Conservation (phyloP, 2,329 filamentous ascomycete genomes). For the Talaromyces sp. region DNA sequence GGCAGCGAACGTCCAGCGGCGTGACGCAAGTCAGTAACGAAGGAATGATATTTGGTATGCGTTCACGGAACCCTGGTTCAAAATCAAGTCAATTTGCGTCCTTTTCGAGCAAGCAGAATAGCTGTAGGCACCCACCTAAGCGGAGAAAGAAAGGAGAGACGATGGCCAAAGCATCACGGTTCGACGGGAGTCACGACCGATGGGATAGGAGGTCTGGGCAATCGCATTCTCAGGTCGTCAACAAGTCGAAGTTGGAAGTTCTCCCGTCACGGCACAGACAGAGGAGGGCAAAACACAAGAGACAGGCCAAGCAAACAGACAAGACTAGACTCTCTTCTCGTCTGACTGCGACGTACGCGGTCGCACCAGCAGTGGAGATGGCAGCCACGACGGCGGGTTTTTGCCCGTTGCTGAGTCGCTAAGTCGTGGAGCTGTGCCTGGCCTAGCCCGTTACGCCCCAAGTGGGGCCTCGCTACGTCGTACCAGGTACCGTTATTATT, state of each 20-base stretch:
- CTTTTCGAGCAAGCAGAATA: not conserved
- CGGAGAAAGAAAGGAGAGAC: slow-evolving; percentile 1
- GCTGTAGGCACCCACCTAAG: not conserved
- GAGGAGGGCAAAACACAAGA: not conserved
- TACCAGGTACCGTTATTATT: not conserved
- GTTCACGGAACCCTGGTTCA: not conserved
- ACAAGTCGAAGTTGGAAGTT: not conserved
- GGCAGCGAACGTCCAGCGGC: not conserved
- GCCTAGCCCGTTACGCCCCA: not conserved
- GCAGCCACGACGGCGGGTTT: not conserved
- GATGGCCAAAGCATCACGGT: not conserved
- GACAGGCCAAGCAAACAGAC: not conserved
- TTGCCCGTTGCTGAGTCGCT: not conserved
- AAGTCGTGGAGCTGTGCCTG: not conserved
- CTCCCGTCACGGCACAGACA: too few relatives aligned
- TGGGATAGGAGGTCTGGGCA: not conserved
- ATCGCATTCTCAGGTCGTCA: not conserved
- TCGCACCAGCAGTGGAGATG: not conserved
- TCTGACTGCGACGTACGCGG: not conserved
- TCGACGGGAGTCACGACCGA: not conserved
- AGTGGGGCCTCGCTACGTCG: not conserved
- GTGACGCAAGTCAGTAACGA: not conserved
- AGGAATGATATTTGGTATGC: not conserved
- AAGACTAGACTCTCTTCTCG: not conserved
- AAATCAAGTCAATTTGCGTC: not conserved